phyloP scores from a whole-genome alignment of 371 early-diverging fungal genomes.

The Lichtheimia ornata region DNA sequence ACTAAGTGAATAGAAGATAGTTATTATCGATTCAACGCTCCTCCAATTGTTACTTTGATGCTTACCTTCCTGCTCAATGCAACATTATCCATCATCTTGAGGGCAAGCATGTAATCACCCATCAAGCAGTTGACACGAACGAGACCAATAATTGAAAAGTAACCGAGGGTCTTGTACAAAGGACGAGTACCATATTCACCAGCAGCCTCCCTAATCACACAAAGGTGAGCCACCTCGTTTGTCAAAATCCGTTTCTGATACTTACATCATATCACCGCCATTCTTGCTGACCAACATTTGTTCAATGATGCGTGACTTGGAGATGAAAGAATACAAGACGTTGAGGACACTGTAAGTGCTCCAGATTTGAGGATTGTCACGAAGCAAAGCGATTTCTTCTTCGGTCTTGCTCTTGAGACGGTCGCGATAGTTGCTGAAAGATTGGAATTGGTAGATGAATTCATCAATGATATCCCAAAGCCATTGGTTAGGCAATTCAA shows the following conservation, averaged over 20 bases:
- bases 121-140: constrained; percentile 93
- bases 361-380: constrained; percentile 90
- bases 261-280: constrained; percentile 82
- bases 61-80: constrained; percentile 82
- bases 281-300: constrained; percentile 86
- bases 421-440: constrained; percentile 92
- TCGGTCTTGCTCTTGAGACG: constrained; percentile 80
- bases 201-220: constrained; percentile 58
- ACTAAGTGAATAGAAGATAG: constrained; percentile 35
- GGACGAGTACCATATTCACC: constrained; percentile 79
- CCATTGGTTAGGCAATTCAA: constrained; percentile 97
- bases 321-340: constrained; percentile 90
- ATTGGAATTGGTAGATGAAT: constrained; percentile 98
- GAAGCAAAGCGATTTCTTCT: constrained; percentile 79
- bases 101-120: constrained; percentile 92
- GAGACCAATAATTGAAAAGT: constrained; percentile 92
- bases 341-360: constrained; percentile 93
- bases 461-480: constrained; percentile 98
- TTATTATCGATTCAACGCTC: neutral
- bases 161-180: constrained; percentile 95
- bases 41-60: neutral
- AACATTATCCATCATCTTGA: constrained; percentile 94
- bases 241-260: neutral
- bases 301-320: constrained; percentile 92
- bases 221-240: neutral